Percentiles rank a stretch among this genome's conserved stretches.
Evolutionary conservation across 495 filamentous ascomycete genomes (phyloP).

Genomic region (Penicillium samsonianum): DNA sequence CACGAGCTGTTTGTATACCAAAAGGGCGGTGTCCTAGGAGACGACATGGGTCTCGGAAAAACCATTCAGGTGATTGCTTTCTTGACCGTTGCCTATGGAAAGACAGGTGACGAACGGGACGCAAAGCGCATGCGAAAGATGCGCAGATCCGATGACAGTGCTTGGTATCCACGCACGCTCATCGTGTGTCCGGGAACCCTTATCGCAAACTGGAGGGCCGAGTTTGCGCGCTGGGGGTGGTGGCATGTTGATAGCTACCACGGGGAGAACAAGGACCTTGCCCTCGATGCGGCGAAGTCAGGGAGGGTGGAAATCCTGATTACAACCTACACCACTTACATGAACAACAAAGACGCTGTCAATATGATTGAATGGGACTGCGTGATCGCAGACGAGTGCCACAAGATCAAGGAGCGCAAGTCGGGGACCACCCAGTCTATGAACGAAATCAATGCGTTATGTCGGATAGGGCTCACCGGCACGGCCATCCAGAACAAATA

Average conservation of each 20-base stretch:
- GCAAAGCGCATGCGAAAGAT: slow-evolving; percentile 90
- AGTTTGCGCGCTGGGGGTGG: slow-evolving; percentile 90
- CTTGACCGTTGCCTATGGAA: slow-evolving; percentile 88
- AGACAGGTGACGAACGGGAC: slow-evolving; percentile 89
- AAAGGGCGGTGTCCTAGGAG: slow-evolving; percentile 84
- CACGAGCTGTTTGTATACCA: slow-evolving; percentile 92
- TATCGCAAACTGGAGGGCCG: slow-evolving; percentile 87
- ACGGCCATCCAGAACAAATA: slow-evolving; percentile 99
- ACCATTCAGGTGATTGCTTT: slow-evolving; percentile 97
- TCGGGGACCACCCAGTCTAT: slow-evolving; percentile 82
- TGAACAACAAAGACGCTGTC: slow-evolving; percentile 68
- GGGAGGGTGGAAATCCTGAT: slow-evolving; percentile 86
- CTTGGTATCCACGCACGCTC: slow-evolving; percentile 85
- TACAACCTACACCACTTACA: slow-evolving; percentile 90
- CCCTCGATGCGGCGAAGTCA: slow-evolving; percentile 69
- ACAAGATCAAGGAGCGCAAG: slow-evolving; percentile 78
- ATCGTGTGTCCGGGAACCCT: slow-evolving; percentile 87
- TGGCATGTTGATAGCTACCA: slow-evolving; percentile 88
- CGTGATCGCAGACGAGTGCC: slow-evolving; percentile 96
- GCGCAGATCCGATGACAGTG: slow-evolving; percentile 51
- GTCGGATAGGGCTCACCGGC: slow-evolving; percentile 89
- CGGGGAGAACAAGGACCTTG: slow-evolving; percentile 69
- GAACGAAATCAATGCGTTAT: slow-evolving; percentile 90
- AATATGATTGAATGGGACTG: slow-evolving; percentile 94
- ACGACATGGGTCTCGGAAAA: slow-evolving; percentile 98